Evolutionary conservation across 2,329 filamentous ascomycete species (phyloP).

Genomic region (Aspergillus novofumigatus): DNA sequence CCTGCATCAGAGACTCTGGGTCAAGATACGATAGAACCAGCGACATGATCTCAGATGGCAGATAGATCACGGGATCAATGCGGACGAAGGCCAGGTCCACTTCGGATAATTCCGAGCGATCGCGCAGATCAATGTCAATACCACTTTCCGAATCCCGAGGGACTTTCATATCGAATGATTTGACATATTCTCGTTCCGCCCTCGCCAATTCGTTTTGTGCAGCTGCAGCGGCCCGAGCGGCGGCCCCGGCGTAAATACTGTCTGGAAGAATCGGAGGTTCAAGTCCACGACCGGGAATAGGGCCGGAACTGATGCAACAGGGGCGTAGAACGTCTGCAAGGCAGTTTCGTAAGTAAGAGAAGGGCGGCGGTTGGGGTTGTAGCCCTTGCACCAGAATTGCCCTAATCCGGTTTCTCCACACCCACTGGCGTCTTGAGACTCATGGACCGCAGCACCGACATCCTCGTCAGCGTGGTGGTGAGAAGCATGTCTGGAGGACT

Average conservation of each 20-base stretch:
- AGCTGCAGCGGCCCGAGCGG: conserved; percentile 46
- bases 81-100: conserved; percentile 35
- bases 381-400: conserved; percentile 24
- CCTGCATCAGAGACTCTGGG: conserved; percentile 50
- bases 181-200: conserved; percentile 27
- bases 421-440: conserved; percentile 17
- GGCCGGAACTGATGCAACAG: conserved; percentile 22
- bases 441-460: conserved; percentile 13
- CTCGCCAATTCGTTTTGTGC: conserved; percentile 46
- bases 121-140: conserved; percentile 44
- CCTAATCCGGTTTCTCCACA: conserved; percentile 23
- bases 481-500: conserved; percentile 29
- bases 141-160: conserved; percentile 46
- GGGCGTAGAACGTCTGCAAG: conserved; percentile 31
- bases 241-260: conserved; percentile 39
- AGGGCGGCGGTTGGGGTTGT: conserved; percentile 32
- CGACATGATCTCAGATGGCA: conserved; percentile 58
- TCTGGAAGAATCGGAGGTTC: conserved; percentile 40
- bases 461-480: conserved; percentile 14
- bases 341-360: conserved; percentile 34
- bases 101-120: conserved; percentile 33
- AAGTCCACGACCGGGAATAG: conserved; percentile 34
- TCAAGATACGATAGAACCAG: conserved; percentile 59
- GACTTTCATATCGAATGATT: conserved; percentile 27
- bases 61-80: conserved; percentile 50